Conservation (phyloP, 805 yeast species). For the Dipodascopsis uninucleata region DNA sequence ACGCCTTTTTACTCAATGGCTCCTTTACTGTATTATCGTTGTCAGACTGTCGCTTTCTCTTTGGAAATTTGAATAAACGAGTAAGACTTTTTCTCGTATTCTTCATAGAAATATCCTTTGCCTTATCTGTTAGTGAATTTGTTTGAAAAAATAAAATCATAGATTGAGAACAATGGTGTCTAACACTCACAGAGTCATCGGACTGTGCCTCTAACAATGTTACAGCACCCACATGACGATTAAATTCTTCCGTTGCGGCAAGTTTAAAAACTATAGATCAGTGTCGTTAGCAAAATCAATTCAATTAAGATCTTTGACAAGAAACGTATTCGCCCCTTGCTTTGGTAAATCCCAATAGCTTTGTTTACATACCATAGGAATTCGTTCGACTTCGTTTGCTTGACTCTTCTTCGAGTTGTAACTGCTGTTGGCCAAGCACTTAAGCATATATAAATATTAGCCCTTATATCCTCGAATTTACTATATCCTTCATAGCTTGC, state of each 20-base stretch:
- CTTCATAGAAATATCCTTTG: background rate
- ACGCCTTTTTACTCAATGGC: background rate
- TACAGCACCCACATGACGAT: constrained; percentile 18
- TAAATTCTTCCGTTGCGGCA: constrained; percentile 21
- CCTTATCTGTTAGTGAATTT: no score
- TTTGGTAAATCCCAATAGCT: no score
- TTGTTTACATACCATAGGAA: constrained; percentile 20
- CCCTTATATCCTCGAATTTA: background rate
- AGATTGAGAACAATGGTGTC: background rate
- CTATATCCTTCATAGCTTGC: background rate
- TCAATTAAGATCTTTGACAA: background rate
- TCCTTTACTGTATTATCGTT: no score
- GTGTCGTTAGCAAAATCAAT: background rate
- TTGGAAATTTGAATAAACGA: constrained; percentile 17
- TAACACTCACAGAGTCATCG: background rate
- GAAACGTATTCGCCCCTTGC: no score
- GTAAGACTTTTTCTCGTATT: constrained; percentile 7
- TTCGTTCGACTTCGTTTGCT: constrained; percentile 21
- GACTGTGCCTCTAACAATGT: constrained; percentile 20
- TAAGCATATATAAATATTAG: no score
- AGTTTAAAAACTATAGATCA: constrained; percentile 15
- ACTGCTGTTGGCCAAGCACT: no score
- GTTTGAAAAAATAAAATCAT: background rate
- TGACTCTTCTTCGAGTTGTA: constrained; percentile 14
- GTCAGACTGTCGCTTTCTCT: constrained; percentile 16